Base-by-base conservation (phyloP, 2,329 filamentous ascomycete species). In the Aspergillus novoparasiticus region DNA sequence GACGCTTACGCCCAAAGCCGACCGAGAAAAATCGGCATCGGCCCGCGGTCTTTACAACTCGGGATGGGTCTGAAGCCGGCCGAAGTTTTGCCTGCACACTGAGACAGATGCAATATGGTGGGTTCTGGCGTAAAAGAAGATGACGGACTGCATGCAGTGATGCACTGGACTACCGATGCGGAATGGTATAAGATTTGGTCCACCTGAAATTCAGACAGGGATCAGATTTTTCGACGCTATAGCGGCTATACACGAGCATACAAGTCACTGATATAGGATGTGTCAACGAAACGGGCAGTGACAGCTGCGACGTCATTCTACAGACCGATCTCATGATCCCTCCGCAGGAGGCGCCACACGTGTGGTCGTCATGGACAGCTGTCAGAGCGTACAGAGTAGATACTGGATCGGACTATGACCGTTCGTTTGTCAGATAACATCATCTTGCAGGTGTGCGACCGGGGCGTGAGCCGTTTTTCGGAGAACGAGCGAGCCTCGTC, bases 1-100 rank as follows among this genome's bases (percentile, higher is more conserved):
- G 57, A 59, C 41, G n/a, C 14, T 36, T 28, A 21, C 21, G 14
- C 30, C 56, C 32, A 58, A 36, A 43, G 21, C 58, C 34, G 58
- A 59, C 57, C 32, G 34, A 23, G 36, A 41, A 59, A 46, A 39
- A 23, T 51, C 58, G 58, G 58, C 39, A 59, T 45, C 58, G 58
- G 48, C 46, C 58, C 58, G 58, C 8, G 32, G n/a, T 16, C 12
- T 39, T 6, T 41, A 45, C 10, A 34, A 23, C 32, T 53, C 58
- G 16, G 48, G 12, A 59, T 11, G 43, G 23, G 30, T 23, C 23
- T 39, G 32, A 21, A 39, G 32, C 21, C 36, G 51, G 36, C 58
- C 58, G 48, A 59, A 43, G 48, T 53, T 59, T 55, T 53, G 16
- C 58, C 48, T 43, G 39, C 8, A 41, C 16, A n/a, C 39, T 19